These are phyloP conservation scores for Phalaenopsis equestris DNA, from an alignment of 106 monocot genomes.

Conservation along the genomic window DNA sequence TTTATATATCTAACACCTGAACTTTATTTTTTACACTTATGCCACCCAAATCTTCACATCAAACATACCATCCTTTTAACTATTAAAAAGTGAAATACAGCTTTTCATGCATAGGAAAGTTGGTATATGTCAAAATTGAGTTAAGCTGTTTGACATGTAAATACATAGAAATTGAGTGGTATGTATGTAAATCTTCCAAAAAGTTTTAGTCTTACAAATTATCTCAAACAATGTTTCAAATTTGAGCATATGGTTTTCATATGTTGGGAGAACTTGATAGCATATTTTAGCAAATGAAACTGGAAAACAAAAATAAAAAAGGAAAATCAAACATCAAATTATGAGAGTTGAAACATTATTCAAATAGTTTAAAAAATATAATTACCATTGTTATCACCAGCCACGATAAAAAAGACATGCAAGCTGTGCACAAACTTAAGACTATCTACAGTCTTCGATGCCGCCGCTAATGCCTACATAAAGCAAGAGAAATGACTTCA, in stretches of 20 bases:
- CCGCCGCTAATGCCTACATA: constrained; percentile 83
- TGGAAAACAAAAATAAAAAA: neutral
- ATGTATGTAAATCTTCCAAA: too few relatives aligned
- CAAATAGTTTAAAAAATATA: constrained; percentile 2
- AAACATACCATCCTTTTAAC: too few relatives aligned
- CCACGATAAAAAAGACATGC: constrained; percentile 75
- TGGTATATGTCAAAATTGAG: too few relatives aligned
- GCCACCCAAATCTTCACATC: too few relatives aligned
- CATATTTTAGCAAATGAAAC: neutral
- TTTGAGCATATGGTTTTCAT: neutral
- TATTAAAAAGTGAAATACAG: too few relatives aligned
- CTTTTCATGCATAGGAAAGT: too few relatives aligned
- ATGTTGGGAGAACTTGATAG: neutral
- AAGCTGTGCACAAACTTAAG: constrained; percentile 83
- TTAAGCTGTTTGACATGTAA: too few relatives aligned
- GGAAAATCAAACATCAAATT: neutral
- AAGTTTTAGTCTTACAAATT: too few relatives aligned
- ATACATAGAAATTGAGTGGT: too few relatives aligned
- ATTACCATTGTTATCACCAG: constrained; percentile 69
- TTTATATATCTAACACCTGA: too few relatives aligned
- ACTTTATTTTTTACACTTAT: too few relatives aligned
- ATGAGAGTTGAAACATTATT: neutral
- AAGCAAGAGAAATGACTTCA: neutral
- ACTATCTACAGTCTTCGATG: constrained; percentile 89
- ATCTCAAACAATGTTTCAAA: too few relatives aligned